Conservation (phyloP, 495 filamentous ascomycete species). For the Penicillium bovifimosum region DNA sequence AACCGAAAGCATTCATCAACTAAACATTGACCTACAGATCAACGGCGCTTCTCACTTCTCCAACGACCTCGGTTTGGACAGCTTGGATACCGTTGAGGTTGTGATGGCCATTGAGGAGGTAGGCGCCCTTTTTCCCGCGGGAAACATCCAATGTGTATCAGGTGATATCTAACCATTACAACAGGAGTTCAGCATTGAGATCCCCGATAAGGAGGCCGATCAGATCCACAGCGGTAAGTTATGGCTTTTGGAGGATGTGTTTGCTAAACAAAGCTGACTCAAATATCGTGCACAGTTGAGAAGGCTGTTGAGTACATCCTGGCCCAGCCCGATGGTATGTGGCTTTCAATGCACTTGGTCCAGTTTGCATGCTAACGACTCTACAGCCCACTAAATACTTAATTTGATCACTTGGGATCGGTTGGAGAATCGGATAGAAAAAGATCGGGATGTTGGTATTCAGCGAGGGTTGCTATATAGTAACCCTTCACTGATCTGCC, state of each 20-base stretch:
- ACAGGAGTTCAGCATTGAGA: conserved; percentile 99
- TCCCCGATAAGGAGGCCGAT: conserved; percentile 98
- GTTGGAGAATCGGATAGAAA: conserved; percentile 37
- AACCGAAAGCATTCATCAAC: conserved; percentile 6
- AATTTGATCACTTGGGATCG: conserved; percentile 27
- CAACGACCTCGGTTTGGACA: conserved; percentile 94
- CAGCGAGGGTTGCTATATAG: conserved; percentile 17
- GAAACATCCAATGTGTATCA: conserved; percentile 4
- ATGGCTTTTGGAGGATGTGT: background rate
- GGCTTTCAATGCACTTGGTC: background rate
- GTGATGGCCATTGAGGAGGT: conserved; percentile 99
- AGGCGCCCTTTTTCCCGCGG: conserved; percentile 28
- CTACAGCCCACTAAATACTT: conserved; percentile 40
- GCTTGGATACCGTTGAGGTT: conserved; percentile 96
- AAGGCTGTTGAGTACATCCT: conserved; percentile 95
- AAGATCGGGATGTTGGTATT: conserved; percentile 33
- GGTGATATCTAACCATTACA: conserved; percentile 20
- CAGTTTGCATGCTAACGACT: conserved; percentile 13
- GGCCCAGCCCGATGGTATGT: conserved; percentile 78
- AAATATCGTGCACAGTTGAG: conserved; percentile 57
- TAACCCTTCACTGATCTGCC: conserved; percentile 22
- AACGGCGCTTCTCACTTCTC: conserved; percentile 78
- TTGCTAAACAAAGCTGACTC: conserved; percentile 9
- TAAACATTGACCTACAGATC: conserved; percentile 51
- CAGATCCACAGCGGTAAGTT: conserved; percentile 92